Base-by-base conservation (phyloP, 768 basidiomycete genomes). In the Hemileccinum impolitum region DNA sequence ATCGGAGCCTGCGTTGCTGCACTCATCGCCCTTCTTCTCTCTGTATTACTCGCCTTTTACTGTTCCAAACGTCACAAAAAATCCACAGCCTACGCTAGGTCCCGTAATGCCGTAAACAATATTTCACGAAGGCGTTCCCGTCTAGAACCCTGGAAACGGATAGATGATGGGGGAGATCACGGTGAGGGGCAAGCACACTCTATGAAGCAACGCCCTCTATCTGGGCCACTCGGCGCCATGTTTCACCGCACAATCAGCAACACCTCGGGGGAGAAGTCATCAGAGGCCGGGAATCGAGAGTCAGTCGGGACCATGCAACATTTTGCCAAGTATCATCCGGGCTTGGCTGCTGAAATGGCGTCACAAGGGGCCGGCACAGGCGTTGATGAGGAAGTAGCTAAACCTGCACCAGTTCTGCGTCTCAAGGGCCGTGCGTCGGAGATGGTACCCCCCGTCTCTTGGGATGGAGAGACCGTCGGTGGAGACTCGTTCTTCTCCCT, bases 1-100 rank as follows among this genome's bases (percentile, higher is more conserved):
- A 70, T 88, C 30, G 85, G 77, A 4, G 75, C 76, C 18, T 87
- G 85, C 53, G 69, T 85, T 1, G 85, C 77, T 4, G 80, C 82
- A 21, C 75, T 86, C 56, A 26, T 61, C 17, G 76, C 76, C 34
- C 77, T 82, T 39, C 71, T 75, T 26, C 59, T 74, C 28, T 63
- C 77, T 18, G 64, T 87, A 41, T 72, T 79, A 36, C 55, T 81
- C 10, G 66, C 84, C 36, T 48, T 84, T 37, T 79, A 76, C 70
- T 73, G 80, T 48, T 82, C 80, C 65, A 74, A 69, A 41, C 58
- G 72, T 65, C 55, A 68, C 62, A 47, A 68, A 61, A 36, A 9
- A n/a, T 18, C 7, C 9, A 6, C 15, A 1, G 40, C 66, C 8
- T 40, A 53, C 17, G 62, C 69, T 62, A 52, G 52, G 48, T 51